Evolutionary conservation across 176 grass and related monocot species (phyloP), one percentile per base, ranked within the genome.

Genomic region (Carex kokanica): DNA sequence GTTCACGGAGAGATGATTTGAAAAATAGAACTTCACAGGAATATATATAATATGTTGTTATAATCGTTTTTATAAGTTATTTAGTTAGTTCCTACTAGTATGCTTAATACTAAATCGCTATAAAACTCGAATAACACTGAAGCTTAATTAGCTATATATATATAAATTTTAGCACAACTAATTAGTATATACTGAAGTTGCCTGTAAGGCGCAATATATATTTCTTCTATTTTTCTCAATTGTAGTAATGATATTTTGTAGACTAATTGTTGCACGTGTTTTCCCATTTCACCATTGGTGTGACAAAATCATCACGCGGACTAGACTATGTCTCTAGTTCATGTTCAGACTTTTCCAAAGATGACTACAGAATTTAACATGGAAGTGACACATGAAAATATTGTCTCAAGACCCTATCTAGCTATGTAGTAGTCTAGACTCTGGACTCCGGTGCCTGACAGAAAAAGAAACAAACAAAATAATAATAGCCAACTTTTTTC

Each of bases 221-320:
- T 38, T 81, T 81, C 29, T 43, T 81, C 31, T 25, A 15, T 64
- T 18, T 74, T 62, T 65, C 43, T 82, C 41, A 67, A 83, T 41
- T 56, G 41, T 6, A 83, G 59, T 62, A 72, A 84, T 84, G 64
- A 80, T 90, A 81, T 79, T 57, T 83, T 83, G 32, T 86, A 25
- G 88, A 86, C 84, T 90, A 83, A 80, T 78, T 79, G 57, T 61
- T 27, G 84, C 81, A 81, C 88, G 86, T 87, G 84, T 84, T 90
- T 60, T 81, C 49, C 27, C 32, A 74, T 82, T 82, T 63, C 81
- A 69, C 64, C 70, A 64, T 70, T 73, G 78, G 47, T 62, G 80
- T 77, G 85, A 90, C 88, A 90, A 52, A 86, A 90, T 90, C 79
- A 90, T 90, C 55, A 84, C 27, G 25, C 56, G 88, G 80, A 52